These are phyloP conservation scores for Colletotrichum sp. DNA, from an alignment of 2,329 filamentous ascomycete genomes.

Conservation along the genomic window DNA sequence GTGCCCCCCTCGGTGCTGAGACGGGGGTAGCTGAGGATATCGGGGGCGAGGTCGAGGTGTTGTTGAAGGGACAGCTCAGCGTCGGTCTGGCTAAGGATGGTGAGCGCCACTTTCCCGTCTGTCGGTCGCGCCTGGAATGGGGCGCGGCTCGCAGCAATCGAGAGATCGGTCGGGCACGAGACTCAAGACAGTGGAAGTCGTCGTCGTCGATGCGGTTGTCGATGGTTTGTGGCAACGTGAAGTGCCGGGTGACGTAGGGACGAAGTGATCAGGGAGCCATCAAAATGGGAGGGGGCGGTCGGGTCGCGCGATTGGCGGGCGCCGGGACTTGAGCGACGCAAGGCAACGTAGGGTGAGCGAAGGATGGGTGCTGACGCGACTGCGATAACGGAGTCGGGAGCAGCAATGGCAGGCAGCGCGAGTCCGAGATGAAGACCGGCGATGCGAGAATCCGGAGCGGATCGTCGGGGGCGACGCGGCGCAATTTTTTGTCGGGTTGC, in stretches of 20 bases:
- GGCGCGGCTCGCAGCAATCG: conserved; percentile 14
- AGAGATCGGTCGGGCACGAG: conserved; percentile 18
- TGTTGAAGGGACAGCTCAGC: conserved; percentile 65
- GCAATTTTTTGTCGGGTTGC: conserved; percentile 12
- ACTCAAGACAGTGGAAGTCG: neutral
- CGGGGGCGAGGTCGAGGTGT: conserved; percentile 61
- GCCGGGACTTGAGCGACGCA: conserved; percentile 18
- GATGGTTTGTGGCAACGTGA: conserved; percentile 15
- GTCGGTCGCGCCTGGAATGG: conserved; percentile 22
- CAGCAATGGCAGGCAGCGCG: neutral
- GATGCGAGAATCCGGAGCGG: neutral
- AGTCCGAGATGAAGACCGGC: neutral
- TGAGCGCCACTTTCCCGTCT: conserved; percentile 56
- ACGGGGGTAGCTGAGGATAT: conserved; percentile 56
- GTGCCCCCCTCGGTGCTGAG: conserved; percentile 53
- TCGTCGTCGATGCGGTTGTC: neutral
- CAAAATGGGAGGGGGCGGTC: conserved; percentile 22
- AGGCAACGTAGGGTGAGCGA: conserved; percentile 5
- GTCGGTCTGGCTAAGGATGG: conserved; percentile 57
- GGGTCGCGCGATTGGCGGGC: conserved; percentile 23
- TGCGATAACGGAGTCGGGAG: conserved; percentile 7
- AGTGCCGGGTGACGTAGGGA: conserved; percentile 20
- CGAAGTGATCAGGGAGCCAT: conserved; percentile 22
- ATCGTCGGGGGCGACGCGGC: conserved; percentile 12
- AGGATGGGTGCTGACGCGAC: conserved; percentile 11